These are phyloP conservation scores for Tetrapisispora fleetii DNA, from an alignment of 805 yeast species.

Conservation along the genomic window DNA sequence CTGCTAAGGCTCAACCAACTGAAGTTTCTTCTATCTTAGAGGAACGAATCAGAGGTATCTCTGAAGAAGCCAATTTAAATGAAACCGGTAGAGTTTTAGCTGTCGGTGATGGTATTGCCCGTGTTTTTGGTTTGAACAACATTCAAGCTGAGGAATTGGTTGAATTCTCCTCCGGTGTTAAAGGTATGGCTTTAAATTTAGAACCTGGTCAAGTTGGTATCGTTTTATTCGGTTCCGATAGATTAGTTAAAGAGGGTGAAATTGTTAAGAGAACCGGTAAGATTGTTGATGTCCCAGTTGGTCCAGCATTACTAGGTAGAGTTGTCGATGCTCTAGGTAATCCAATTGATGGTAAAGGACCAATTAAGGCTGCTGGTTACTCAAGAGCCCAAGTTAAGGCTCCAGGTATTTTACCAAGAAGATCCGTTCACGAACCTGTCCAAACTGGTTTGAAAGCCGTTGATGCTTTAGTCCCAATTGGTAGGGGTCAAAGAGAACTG, in stretches of 20 bases:
- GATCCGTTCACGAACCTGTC: constrained; percentile 97
- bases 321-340: constrained; percentile 98
- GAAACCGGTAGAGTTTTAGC: constrained; percentile 99
- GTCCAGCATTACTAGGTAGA: constrained; percentile 97
- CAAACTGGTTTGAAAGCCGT: constrained; percentile 99
- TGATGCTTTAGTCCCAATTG: constrained; percentile 97
- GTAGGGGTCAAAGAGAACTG: constrained; percentile 99
- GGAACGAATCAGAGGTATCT: constrained; percentile 98
- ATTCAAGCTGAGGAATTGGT: constrained; percentile 99
- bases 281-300: constrained; percentile 98
- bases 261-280: constrained; percentile 99
- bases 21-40: constrained; percentile 98
- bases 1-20: constrained; percentile 95
- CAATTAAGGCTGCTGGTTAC: constrained; percentile 73
- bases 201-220: constrained; percentile 99
- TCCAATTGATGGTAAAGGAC: constrained; percentile 99
- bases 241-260: constrained; percentile 98
- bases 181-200: constrained; percentile 99
- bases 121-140: constrained; percentile 99
- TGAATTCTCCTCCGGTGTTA: constrained; percentile 98
- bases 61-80: constrained; percentile 93
- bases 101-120: constrained; percentile 99
- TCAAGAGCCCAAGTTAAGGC: constrained; percentile 98
- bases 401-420: constrained; percentile 99
- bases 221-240: constrained; percentile 98